Base-by-base conservation (phyloP, 1,284 basidiomycete species). In the Rhodotorula mucilaginosa region DNA sequence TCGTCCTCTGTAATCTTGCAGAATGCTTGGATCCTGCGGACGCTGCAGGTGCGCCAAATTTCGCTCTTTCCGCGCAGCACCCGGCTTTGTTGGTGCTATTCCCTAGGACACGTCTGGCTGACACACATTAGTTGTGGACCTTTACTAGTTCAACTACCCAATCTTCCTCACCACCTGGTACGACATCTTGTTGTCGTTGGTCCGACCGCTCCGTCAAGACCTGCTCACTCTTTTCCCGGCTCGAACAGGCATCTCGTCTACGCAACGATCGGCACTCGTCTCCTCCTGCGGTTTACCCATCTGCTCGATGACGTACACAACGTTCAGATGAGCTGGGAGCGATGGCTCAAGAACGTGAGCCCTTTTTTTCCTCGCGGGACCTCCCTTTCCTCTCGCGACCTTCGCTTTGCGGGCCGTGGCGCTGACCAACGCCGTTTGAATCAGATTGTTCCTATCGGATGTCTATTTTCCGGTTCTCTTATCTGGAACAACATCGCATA, bases 401-500 rank as follows among this genome's bases (percentile, higher is more conserved):
- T 5, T 23, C 10, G 8, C 2, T 8, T 3, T 19, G 2, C 21
- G 23, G 23, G 13, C 10, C 13, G 0, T 18, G 39, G 21, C 1
- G 5, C 16, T 49, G n/a, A 60, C 8, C 16, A 19, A 8, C 19
- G 23, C 29, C 29, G 7, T 19, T 3, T 3, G 1, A 10, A 18
- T 19, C 65, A 75, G 74, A 83, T 84, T 63, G 76, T 84, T 5
- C 84, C 84, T 48, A 83, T 84, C 68, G 83, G 83, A 21, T 80
- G 81, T 29, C 80, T 84, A 58, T 84, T 84, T 78, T 82, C 82
- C 12, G 81, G 80, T 59, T 82, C 81, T 21, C 79, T 84, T 51
- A 82, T 84, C 66, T 81, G 83, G 71, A 79, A 77, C 77, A 84
- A 84, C 78, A 81, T 82, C 74, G 84, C 84, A 59, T 84, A 84